Percentiles rank a stretch among this genome's conserved stretches.
phyloP scores from a whole-genome alignment of 768 basidiomycete species.

The Cubamyces sp. region DNA sequence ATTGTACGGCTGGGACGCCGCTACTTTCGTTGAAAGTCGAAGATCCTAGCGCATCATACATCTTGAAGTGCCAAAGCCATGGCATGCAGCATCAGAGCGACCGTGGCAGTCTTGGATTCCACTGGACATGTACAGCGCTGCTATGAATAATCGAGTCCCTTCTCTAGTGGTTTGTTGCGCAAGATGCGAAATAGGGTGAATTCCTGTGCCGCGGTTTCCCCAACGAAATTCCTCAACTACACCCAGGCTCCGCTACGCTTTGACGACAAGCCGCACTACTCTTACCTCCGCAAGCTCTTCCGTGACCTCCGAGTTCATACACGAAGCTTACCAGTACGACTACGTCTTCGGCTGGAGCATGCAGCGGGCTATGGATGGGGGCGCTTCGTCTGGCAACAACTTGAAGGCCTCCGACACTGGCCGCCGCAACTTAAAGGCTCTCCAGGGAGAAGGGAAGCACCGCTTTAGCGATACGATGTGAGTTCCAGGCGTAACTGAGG shows the following conservation, averaged over 20 bases:
- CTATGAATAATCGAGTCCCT: too few species aligned
- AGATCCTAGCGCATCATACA: too few species aligned
- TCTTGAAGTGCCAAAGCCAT: too few species aligned
- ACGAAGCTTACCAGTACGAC: slow-evolving; percentile 98
- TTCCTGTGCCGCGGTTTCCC: slow-evolving; percentile 99
- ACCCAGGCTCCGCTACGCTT: slow-evolving; percentile 98
- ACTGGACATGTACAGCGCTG: too few species aligned
- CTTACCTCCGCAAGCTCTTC: slow-evolving; percentile 99
- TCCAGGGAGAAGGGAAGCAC: slow-evolving; percentile 85
- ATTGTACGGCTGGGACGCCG: too few species aligned
- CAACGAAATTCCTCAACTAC: slow-evolving; percentile 98
- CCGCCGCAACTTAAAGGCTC: slow-evolving; percentile 79
- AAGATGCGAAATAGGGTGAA: too few species aligned
- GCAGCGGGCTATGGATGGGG: slow-evolving; percentile 76
- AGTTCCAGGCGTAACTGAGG: slow-evolving; percentile 39
- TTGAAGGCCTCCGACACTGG: slow-evolving; percentile 63
- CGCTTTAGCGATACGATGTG: slow-evolving; percentile 84
- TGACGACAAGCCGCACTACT: slow-evolving; percentile 99
- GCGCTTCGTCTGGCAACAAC: slow-evolving; percentile 59
- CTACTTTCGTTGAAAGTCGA: too few species aligned
- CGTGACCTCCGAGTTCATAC: slow-evolving; percentile 95
- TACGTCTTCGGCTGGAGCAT: slow-evolving; percentile 99
- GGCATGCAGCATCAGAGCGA: too few species aligned
- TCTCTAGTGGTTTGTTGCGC: too few species aligned
- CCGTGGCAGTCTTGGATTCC: too few species aligned